A percentile compares a stretch with the other conserved stretches of the same genome.
Conservation (phyloP, 2,329 filamentous ascomycete species). For the Neospermospora avenae region DNA sequence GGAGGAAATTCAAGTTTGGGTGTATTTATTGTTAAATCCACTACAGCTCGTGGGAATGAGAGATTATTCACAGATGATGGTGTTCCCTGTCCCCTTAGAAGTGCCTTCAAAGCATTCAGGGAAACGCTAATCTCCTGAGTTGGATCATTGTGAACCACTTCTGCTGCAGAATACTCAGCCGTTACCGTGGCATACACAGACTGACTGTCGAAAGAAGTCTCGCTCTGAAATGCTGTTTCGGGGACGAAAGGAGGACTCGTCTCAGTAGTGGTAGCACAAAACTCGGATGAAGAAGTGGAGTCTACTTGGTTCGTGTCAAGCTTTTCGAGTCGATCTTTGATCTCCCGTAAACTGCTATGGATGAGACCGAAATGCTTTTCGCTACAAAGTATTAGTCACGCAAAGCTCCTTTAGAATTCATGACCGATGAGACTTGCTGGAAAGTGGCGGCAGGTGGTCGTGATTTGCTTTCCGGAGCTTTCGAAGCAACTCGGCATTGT, state of each 20-base stretch:
- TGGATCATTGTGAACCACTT: neutral
- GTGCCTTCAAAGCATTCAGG: constrained; percentile 12
- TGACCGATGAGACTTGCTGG: neutral
- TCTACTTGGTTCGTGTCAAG: neutral
- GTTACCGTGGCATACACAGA: constrained; percentile 15
- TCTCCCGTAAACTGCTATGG: constrained; percentile 13
- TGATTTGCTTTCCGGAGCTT: neutral
- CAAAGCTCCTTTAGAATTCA: neutral
- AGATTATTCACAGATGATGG: constrained; percentile 10
- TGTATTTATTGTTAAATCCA: neutral
- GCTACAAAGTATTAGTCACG: neutral
- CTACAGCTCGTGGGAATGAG: constrained; percentile 9
- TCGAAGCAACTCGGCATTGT: constrained; percentile 8
- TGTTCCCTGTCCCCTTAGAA: constrained; percentile 5
- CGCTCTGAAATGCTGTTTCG: constrained; percentile 11
- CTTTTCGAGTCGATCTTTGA: constrained; percentile 11
- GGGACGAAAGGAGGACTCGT: neutral
- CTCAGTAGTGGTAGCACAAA: neutral
- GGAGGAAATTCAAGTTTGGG: constrained; percentile 15
- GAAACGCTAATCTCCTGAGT: constrained; percentile 13
- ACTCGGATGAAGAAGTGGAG: neutral
- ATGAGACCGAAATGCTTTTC: constrained; percentile 15
- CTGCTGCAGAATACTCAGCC: constrained; percentile 14
- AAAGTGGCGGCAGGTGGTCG: constrained; percentile 1
- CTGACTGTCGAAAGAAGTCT: constrained; percentile 15